These are phyloP conservation scores for Solanum hybrid DNA, from an alignment of 305 asterid species.

Conservation along the genomic window DNA sequence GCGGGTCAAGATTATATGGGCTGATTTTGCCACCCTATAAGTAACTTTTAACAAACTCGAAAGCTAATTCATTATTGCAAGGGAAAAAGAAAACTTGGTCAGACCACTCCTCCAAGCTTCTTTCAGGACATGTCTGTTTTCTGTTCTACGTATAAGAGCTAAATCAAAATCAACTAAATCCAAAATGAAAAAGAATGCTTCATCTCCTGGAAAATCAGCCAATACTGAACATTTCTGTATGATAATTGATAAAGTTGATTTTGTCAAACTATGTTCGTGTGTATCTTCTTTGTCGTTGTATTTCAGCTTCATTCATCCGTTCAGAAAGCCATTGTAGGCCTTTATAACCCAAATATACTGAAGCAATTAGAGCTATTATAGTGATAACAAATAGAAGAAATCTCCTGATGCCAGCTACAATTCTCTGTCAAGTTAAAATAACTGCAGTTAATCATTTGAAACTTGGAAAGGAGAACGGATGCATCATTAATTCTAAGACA, in stretches of 20 bases:
- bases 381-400: conserved; percentile 29
- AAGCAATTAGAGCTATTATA: conserved; percentile 22
- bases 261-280: conserved; percentile 18
- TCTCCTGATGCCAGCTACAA: conserved; percentile 25
- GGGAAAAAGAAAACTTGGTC: not conserved
- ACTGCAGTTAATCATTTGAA: not conserved
- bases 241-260: not conserved
- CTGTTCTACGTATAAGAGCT: not conserved
- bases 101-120: not conserved
- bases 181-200: not conserved
- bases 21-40: not conserved
- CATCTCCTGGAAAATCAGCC: not conserved
- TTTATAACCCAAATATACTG: conserved; percentile 44
- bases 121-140: not conserved
- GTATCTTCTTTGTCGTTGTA: conserved; percentile 35
- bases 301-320: conserved; percentile 70
- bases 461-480: not conserved
- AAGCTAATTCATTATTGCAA: not conserved
- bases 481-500: not conserved
- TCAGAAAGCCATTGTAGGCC: conserved; percentile 66
- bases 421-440: conserved; percentile 29
- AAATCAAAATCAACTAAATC: not conserved
- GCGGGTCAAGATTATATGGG: not conserved
- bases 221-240: not conserved
- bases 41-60: not conserved